Base-by-base conservation (phyloP, 768 basidiomycete species). In the Pleurotus pulmonarius region DNA sequence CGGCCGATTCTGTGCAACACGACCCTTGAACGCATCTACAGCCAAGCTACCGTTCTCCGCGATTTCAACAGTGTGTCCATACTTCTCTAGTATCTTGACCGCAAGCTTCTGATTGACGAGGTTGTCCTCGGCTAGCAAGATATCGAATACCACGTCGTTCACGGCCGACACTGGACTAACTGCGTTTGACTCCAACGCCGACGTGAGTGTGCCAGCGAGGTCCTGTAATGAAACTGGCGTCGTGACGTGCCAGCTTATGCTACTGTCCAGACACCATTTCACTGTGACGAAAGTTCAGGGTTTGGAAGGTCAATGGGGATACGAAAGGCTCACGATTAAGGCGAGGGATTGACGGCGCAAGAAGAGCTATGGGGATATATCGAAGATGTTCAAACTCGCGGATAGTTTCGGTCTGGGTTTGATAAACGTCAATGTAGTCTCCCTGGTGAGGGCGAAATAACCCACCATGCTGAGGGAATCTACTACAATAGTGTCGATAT, bases 31-130 rank as follows among this genome's bases (percentile, higher is more conserved):
- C 25, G 88, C 88, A 67, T 98, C 94, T 22, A 98, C 85, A 0
- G 95, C 95, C 56, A 96, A 75, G 60, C 88, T 88, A 5, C 96
- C 96, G 65, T 98, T 98, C 78, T 98, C 95, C 15, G 94, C 96
- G 55, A 98, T 94, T 75, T 96, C 92, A 20, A 96, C 93, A 6
- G 84, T 82, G 65, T 98, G 96, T 0, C 96, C 94, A 55, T 94
- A 94, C 66, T 92, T 94, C 72, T 98, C 95, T 12, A 99, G 75
- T 59, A 98, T 91, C 77, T 95, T 96, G 59, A 96, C 88, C 0
- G 96, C 96, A 6, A 98, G 75, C 69, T 95, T 94, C 77, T 95
- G 92, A 69, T 95, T 94, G 55, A 95, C 93, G 61, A 93, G 73
- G 65, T 97, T 98, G 69, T 98, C 96, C 68, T 99, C 96, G 0